Conservation (phyloP, 1,284 basidiomycete genomes). For the Vanrija sp. region DNA sequence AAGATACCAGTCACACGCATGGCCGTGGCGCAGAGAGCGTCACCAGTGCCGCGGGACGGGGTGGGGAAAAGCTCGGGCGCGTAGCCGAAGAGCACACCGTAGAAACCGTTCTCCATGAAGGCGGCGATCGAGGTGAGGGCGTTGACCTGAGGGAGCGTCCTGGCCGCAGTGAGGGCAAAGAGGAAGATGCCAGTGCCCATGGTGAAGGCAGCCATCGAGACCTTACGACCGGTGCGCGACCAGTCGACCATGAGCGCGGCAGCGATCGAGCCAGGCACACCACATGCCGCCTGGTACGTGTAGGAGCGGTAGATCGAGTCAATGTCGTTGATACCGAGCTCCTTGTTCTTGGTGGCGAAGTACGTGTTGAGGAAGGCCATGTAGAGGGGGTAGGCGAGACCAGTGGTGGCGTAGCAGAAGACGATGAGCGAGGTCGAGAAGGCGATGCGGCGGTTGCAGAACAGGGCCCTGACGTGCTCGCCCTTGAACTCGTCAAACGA, state of each 20-base stretch:
- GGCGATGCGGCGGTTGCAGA: slow-evolving; percentile 54
- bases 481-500: slow-evolving; percentile 52
- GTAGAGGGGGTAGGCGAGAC: slow-evolving; percentile 55
- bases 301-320: slow-evolving; percentile 54
- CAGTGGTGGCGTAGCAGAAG: slow-evolving; percentile 58
- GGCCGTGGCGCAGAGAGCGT: slow-evolving; percentile 57
- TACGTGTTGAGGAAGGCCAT: slow-evolving; percentile 57
- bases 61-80: slow-evolving; percentile 65
- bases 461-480: slow-evolving; percentile 56
- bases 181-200: slow-evolving; percentile 58
- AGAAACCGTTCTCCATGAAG: slow-evolving; percentile 53
- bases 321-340: slow-evolving; percentile 24
- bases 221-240: slow-evolving; percentile 54
- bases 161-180: slow-evolving; percentile 61
- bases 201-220: slow-evolving; percentile 55
- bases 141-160: slow-evolving; percentile 51
- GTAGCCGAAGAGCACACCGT: slow-evolving; percentile 60
- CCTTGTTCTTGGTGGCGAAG: slow-evolving; percentile 46
- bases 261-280: slow-evolving; percentile 59
- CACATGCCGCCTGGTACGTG: slow-evolving; percentile 51
- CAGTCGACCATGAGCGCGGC: slow-evolving; percentile 58
- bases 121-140: slow-evolving; percentile 57
- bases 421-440: slow-evolving; percentile 57
- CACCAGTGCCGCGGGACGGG: slow-evolving; percentile 61
- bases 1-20: slow-evolving; percentile 58